These are phyloP conservation scores for Aspergillus chevalieri DNA, from an alignment of 2,329 filamentous ascomycete species.

Conservation along the genomic window DNA sequence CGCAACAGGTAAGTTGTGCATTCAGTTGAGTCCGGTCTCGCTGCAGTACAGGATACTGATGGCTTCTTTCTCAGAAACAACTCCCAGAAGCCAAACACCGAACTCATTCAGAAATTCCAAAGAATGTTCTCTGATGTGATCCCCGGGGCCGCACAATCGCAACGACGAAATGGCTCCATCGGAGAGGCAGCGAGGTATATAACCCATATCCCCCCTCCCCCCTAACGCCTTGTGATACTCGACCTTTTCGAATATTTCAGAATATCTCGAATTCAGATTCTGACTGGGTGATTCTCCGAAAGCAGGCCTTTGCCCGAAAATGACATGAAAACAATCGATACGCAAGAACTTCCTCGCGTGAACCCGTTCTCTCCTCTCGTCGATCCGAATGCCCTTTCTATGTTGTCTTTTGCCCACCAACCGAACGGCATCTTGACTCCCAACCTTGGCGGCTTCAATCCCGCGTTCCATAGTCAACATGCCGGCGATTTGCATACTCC, in stretches of 20 bases:
- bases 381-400: conserved; percentile 77
- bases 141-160: conserved; percentile 11
- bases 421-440: conserved; percentile 81
- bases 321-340: conserved; percentile 65
- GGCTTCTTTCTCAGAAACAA: conserved; percentile 52
- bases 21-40: conserved; percentile 4
- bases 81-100: conserved; percentile 78
- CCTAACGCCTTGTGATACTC: background rate
- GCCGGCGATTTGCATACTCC: conserved; percentile 85
- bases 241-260: background rate
- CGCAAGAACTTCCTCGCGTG: conserved; percentile 64
- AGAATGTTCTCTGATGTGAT: conserved; percentile 72
- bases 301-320: conserved; percentile 42
- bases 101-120: conserved; percentile 77
- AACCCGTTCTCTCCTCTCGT: conserved; percentile 78
- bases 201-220: background rate
- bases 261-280: background rate
- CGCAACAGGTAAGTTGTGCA: conserved; percentile 40
- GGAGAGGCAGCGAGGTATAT: conserved; percentile 19
- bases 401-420: conserved; percentile 72
- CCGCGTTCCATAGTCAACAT: conserved; percentile 68
- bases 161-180: conserved; percentile 3
- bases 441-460: conserved; percentile 70
- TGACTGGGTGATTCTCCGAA: background rate
- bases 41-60: conserved; percentile 9